These are phyloP conservation scores for Angomonas ambiguus DNA, from an alignment of 208 protist genomes.

Conservation along the genomic window DNA sequence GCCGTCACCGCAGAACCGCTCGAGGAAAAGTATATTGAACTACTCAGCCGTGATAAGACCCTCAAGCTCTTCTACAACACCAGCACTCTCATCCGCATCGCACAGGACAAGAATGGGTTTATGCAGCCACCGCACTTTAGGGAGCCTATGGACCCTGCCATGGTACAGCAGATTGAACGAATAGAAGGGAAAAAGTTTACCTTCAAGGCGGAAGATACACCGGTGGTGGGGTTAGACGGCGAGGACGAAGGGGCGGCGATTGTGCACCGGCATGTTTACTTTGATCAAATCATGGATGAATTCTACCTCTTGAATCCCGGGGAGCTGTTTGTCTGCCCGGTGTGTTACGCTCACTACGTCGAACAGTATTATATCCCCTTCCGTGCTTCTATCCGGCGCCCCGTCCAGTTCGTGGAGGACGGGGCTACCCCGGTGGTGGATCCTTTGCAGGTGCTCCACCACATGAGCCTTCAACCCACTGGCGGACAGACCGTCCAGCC, in stretches of 20 bases:
- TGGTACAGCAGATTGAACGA: constrained; percentile 41
- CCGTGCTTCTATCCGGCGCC: constrained; percentile 7
- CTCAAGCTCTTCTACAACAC: constrained; percentile 86
- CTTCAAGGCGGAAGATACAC: constrained; percentile 39
- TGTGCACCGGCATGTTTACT: constrained; percentile 68
- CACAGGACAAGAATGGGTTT: constrained; percentile 67
- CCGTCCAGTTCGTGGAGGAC: constrained; percentile 29
- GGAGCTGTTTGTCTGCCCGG: constrained; percentile 77
- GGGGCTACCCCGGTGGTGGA: constrained; percentile 47
- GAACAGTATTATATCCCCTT: constrained; percentile 47
- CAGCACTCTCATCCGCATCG: constrained; percentile 78
- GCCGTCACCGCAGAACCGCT: constrained; percentile 74
- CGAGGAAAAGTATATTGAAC: constrained; percentile 44
- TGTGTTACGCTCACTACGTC: constrained; percentile 81
- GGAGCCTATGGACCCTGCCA: constrained; percentile 51
- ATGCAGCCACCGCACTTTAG: constrained; percentile 88
- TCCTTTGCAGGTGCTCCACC: constrained; percentile 62
- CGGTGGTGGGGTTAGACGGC: constrained; percentile 14
- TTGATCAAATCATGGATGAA: constrained; percentile 84
- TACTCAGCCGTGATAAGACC: constrained; percentile 68
- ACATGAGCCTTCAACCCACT: constrained; percentile 24
- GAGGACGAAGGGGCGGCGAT: constrained; percentile 12
- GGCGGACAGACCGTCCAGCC: too few relatives aligned
- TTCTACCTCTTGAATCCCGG: constrained; percentile 76
- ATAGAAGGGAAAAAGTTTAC: constrained; percentile 68